These are phyloP conservation scores for Polytrichum formosum DNA, from an alignment of 225 moss, liverwort and hornwort species.

Conservation along the genomic window DNA sequence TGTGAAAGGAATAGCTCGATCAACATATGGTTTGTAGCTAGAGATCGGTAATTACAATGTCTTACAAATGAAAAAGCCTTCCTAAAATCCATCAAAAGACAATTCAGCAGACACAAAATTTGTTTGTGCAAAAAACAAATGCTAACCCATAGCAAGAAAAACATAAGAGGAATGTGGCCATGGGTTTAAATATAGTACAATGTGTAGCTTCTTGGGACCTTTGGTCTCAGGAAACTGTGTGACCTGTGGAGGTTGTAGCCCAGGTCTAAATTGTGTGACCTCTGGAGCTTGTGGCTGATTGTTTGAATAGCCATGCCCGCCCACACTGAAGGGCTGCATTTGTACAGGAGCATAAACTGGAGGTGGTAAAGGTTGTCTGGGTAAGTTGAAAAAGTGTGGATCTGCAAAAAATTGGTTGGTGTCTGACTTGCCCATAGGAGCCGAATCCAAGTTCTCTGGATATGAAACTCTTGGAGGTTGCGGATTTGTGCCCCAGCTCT, in stretches of 20 bases:
- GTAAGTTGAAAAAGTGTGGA: constrained; percentile 49
- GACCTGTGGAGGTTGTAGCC: constrained; percentile 42
- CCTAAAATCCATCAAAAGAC: too few species aligned
- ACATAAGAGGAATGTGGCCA: too few species aligned
- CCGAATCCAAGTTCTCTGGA: constrained; percentile 37
- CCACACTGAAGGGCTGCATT: constrained; percentile 23
- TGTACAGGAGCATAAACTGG: constrained; percentile 71
- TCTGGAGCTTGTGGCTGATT: constrained; percentile 58
- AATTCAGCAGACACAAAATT: too few species aligned
- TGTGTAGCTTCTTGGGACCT: constrained; percentile 71
- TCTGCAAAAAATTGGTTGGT: constrained; percentile 45
- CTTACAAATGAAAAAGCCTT: too few species aligned
- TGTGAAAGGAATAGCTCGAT: not conserved
- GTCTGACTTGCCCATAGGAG: constrained; percentile 60
- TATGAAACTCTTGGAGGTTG: constrained; percentile 29
- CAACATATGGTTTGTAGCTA: too few species aligned
- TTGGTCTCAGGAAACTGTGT: constrained; percentile 47
- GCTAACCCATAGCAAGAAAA: too few species aligned
- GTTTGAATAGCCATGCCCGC: constrained; percentile 30
- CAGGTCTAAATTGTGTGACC: constrained; percentile 90
- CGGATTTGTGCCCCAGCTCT: constrained; percentile 45
- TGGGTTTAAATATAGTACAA: constrained; percentile 36
- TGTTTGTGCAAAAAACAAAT: too few species aligned
- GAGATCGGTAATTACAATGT: too few species aligned
- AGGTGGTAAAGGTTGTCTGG: constrained; percentile 82